Conservation (phyloP, 2,329 filamentous ascomycete genomes). For the Macroventuria anomochaeta region DNA sequence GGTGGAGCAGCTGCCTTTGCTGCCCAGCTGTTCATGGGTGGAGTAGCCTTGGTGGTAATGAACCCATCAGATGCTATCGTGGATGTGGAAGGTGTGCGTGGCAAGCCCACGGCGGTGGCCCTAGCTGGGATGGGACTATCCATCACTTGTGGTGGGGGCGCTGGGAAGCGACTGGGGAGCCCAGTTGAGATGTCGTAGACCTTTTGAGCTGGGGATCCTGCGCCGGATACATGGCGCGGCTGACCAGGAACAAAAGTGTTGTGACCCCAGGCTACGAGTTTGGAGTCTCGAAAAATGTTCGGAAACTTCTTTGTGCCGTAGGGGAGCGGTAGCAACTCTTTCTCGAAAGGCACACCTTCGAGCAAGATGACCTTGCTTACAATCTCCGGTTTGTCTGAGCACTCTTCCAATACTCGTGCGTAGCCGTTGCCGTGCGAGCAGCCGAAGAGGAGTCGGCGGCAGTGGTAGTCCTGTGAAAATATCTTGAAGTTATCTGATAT, state of each 20-base stretch:
- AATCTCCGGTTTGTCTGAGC: constrained; percentile 53
- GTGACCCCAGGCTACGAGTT: constrained; percentile 44
- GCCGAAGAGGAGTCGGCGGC: constrained; percentile 66
- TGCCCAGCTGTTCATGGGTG: constrained; percentile 39
- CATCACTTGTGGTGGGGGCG: constrained; percentile 20
- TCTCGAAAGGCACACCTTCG: constrained; percentile 63
- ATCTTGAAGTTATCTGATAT: constrained; percentile 61
- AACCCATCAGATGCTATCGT: constrained; percentile 35
- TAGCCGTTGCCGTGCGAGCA: constrained; percentile 65
- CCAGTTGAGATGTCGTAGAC: constrained; percentile 31
- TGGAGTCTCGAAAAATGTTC: constrained; percentile 61
- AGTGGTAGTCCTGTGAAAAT: constrained; percentile 64
- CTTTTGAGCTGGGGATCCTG: constrained; percentile 13
- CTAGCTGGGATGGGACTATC: constrained; percentile 28
- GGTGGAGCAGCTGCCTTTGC: constrained; percentile 43
- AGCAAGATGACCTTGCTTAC: constrained; percentile 61
- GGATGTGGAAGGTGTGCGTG: constrained; percentile 40
- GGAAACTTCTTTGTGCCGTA: constrained; percentile 60
- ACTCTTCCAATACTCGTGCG: constrained; percentile 59
- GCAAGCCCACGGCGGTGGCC: constrained; percentile 16
- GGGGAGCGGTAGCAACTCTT: constrained; percentile 58
- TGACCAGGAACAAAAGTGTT: constrained; percentile 4
- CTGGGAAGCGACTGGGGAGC: constrained; percentile 36
- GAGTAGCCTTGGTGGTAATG: constrained; percentile 15
- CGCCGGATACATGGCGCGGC: constrained; percentile 2